Base-by-base conservation (phyloP, 2,329 filamentous ascomycete species). In the Fusarium austroafricanum region DNA sequence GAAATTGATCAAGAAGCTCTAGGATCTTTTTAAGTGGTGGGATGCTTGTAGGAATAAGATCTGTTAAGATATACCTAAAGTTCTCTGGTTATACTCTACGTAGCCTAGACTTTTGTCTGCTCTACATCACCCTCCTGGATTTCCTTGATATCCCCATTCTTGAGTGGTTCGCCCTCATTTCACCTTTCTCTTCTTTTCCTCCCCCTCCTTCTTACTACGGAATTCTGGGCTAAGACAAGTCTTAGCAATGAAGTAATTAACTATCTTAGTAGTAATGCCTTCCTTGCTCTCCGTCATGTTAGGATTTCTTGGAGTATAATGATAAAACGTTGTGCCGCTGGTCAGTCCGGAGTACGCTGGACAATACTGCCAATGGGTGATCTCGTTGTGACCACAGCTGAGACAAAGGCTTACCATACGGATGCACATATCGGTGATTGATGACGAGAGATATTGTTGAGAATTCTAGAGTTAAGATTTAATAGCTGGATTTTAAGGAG, bases 1-100 rank as follows among this genome's bases (percentile, higher is more conserved):
- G 5, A 46, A 18, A 10, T 20, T 62, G 3, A n/a, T 47, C 2
- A 62, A 61, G 8, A 17, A 23, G 10, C 2, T 61, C 8, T 61
- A 37, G 8, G 21, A 23, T 23, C 21, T 23, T 23, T 23, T 6
- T 23, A 4, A 6, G 21, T 6, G 6, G 21, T 6, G 21, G 21
- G 6, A 23, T 4, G 6, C 21, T 23, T 23, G 21, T 23, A 23
- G 21, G 21, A 6, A 4, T 23, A 23, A 23, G 4, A 23, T 23
- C 21, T 6, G 21, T 23, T 23, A 23, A 4, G 21, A 6, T 4
- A 23, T 23, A 23, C 4, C 21, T 23, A 4, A 4, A 23, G 21
- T 4, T 23, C 4, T 23, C 4, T 23, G 6, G 21, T 6, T 23
- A 23, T 23, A 23, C 21, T 23, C 21, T 23, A 4, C 6, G 21